Conservation (phyloP, 768 basidiomycete genomes). For the Boletus edulis region DNA sequence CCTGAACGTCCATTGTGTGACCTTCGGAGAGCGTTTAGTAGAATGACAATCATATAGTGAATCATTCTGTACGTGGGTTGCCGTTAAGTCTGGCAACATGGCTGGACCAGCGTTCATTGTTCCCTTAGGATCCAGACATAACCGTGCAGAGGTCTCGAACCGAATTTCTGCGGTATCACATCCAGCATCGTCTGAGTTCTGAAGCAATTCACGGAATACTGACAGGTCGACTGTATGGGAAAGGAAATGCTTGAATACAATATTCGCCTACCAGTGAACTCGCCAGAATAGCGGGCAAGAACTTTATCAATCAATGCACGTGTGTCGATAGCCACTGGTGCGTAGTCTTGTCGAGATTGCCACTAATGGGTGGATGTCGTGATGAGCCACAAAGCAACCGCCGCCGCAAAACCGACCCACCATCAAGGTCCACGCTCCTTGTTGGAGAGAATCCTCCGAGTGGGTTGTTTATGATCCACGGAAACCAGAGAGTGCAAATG, state of each 20-base stretch:
- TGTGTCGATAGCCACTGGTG: too few species aligned
- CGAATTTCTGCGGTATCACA: background rate
- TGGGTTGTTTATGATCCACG: too few species aligned
- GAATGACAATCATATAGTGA: background rate
- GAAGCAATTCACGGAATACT: slow-evolving; percentile 3
- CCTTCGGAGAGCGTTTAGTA: background rate
- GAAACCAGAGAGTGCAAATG: too few species aligned
- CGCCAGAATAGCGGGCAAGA: too few species aligned
- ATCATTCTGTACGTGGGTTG: background rate
- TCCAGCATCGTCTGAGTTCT: slow-evolving; percentile 1
- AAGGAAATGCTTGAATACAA: background rate
- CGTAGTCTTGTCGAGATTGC: too few species aligned
- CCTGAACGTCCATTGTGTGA: background rate
- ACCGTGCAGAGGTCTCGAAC: background rate
- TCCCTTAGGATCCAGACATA: background rate
- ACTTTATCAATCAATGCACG: too few species aligned
- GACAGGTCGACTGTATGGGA: background rate
- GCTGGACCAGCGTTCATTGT: too few species aligned
- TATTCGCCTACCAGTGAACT: background rate
- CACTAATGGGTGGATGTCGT: too few species aligned
- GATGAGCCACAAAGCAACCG: too few species aligned
- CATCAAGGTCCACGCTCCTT: too few species aligned
- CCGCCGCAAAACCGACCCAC: too few species aligned
- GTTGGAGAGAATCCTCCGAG: too few species aligned
- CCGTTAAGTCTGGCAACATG: background rate